Evolutionary conservation across 306 rosid genomes (phyloP).

Genomic region (Mimosa pudica): DNA sequence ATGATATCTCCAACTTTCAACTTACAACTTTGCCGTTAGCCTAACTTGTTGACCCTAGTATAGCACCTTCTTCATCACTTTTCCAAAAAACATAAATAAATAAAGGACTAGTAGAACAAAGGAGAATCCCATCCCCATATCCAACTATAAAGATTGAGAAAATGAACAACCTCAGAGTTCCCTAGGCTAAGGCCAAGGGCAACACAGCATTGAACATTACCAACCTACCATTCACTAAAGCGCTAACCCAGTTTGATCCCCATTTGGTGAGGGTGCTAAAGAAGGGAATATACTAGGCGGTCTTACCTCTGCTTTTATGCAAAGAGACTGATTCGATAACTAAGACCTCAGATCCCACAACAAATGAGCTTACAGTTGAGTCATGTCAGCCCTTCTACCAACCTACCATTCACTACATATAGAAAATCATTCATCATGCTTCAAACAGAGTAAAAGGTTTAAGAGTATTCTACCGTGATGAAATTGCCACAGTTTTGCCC

Average conservation of each 20-base stretch:
- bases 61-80: conserved; percentile 14
- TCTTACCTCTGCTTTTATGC: too few species aligned
- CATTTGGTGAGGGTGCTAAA: too few species aligned
- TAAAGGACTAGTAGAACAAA: neutral
- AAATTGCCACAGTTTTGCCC: conserved; percentile 97
- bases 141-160: neutral
- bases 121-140: neutral
- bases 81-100: neutral
- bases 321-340: too few species aligned
- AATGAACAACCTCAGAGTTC: neutral
- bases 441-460: conserved; percentile 26
- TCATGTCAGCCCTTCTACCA: too few species aligned
- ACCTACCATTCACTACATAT: neutral
- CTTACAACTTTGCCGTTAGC: neutral
- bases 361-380: too few species aligned
- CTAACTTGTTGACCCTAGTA: neutral
- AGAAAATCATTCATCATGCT: conserved; percentile 11
- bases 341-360: too few species aligned
- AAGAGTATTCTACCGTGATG: conserved; percentile 63
- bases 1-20: neutral
- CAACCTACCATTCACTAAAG: neutral
- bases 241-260: too few species aligned
- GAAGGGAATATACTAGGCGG: too few species aligned
- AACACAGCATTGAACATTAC: neutral
- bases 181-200: conserved; percentile 18